Evolutionary conservation across 345 rosid species (phyloP).

Genomic region (Eucalyptus erythrocorys): DNA sequence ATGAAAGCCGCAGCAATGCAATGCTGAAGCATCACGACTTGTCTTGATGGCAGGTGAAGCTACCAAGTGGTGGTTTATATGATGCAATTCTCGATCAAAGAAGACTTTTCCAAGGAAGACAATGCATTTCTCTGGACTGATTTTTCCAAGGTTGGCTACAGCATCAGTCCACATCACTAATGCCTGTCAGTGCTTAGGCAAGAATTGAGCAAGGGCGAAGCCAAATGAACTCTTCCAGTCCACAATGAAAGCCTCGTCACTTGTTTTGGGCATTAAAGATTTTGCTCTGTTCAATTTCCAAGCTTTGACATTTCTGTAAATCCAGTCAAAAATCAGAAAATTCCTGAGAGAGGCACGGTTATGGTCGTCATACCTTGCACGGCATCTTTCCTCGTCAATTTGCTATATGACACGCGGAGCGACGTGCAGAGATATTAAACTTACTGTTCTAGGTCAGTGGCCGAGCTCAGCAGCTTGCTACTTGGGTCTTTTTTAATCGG

Average conservation of each 20-base stretch:
- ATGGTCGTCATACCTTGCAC: not conserved
- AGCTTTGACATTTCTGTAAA: not conserved
- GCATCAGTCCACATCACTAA: not conserved
- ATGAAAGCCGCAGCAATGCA: not conserved
- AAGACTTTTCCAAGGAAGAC: not conserved
- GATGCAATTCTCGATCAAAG: not conserved
- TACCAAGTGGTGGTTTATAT: not conserved
- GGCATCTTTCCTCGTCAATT: not conserved
- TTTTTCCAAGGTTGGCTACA: not conserved
- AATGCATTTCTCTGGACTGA: not conserved
- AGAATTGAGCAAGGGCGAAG: too few relatives aligned
- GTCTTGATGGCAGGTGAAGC: not conserved
- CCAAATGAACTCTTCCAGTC: too few relatives aligned
- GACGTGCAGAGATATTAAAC: not conserved
- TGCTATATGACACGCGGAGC: not conserved
- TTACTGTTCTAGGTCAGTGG: not conserved
- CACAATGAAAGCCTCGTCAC: not conserved
- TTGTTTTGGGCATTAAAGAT: not conserved
- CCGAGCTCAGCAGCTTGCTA: not conserved
- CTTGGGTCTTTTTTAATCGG: too few relatives aligned
- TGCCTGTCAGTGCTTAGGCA: not conserved
- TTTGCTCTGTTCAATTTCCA: not conserved
- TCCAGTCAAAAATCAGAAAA: not conserved
- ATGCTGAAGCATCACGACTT: not conserved
- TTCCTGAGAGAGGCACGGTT: not conserved